These are phyloP conservation scores for Mayamaea pseudoterrestris DNA, from an alignment of 108 stramenopile genomes.

Conservation along the genomic window DNA sequence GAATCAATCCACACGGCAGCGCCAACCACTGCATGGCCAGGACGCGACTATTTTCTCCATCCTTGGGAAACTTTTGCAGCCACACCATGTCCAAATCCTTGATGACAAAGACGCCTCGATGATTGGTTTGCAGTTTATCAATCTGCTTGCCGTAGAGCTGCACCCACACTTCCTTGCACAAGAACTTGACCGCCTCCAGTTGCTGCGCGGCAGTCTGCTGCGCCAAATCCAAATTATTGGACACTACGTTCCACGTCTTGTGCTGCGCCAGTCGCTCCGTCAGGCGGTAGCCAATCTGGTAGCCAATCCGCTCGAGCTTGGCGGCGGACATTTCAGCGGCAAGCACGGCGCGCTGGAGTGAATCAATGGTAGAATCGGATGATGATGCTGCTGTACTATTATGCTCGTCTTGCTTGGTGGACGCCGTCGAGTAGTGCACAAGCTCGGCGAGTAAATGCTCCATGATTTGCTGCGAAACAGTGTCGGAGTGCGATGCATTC, in stretches of 20 bases:
- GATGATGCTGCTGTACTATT: conserved; percentile 7
- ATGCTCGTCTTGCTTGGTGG: conserved; percentile 23
- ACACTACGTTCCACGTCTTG: conserved; percentile 37
- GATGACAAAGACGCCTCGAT: conserved; percentile 87
- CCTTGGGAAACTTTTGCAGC: conserved; percentile 59
- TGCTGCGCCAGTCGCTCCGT: conserved; percentile 81
- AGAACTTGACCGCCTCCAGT: conserved; percentile 88
- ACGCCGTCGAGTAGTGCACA: conserved; percentile 54
- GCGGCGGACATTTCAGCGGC: conserved; percentile 70
- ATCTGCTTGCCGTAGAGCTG: conserved; percentile 89
- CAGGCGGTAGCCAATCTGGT: conserved; percentile 77
- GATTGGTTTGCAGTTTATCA: conserved; percentile 93
- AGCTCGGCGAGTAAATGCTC: conserved; percentile 69
- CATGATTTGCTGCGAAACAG: conserved; percentile 62
- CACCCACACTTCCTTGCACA: conserved; percentile 92
- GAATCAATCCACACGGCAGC: conserved; percentile 84
- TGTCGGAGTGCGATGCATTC: too few relatives aligned
- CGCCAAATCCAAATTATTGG: conserved; percentile 21
- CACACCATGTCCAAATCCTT: conserved; percentile 78
- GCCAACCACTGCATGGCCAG: conserved; percentile 69
- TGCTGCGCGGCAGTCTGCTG: conserved; percentile 37
- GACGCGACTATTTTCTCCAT: conserved; percentile 57
- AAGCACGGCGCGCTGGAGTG: too few relatives aligned
- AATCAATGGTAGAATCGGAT: too few relatives aligned
- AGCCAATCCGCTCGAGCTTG: conserved; percentile 89